These are phyloP conservation scores for Hypomyces perniciosus DNA, from an alignment of 2,329 filamentous ascomycete species.

Conservation along the genomic window DNA sequence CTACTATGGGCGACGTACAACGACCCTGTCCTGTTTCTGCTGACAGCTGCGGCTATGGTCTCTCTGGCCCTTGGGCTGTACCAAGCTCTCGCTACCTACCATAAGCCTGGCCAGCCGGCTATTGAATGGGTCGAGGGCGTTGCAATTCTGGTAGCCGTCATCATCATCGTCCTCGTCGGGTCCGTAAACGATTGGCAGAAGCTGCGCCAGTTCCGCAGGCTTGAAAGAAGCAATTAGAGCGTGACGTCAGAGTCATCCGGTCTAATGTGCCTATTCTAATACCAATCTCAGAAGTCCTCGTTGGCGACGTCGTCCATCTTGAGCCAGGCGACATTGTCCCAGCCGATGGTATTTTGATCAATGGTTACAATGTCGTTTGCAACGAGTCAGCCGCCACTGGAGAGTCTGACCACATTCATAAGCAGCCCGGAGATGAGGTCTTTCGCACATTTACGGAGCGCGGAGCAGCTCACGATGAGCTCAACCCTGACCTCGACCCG, in stretches of 20 bases:
- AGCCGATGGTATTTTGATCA: conserved; percentile 64
- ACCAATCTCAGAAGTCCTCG: conserved; percentile 60
- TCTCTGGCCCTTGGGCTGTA: conserved; percentile 63
- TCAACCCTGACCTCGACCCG: conserved; percentile 48
- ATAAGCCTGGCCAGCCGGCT: conserved; percentile 29
- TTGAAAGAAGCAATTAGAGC: conserved; percentile 61
- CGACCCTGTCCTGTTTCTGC: conserved; percentile 51
- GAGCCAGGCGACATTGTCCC: conserved; percentile 66
- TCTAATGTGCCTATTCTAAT: conserved; percentile 59
- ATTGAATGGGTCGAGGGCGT: conserved; percentile 66
- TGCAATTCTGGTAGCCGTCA: conserved; percentile 41
- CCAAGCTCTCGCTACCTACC: conserved; percentile 49
- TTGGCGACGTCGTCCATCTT: conserved; percentile 64
- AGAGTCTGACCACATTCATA: conserved; percentile 67
- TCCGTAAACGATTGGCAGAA: conserved; percentile 64
- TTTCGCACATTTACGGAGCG: conserved; percentile 37
- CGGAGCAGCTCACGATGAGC: conserved; percentile 23
- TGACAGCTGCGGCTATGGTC: conserved; percentile 59
- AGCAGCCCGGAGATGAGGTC: conserved; percentile 54
- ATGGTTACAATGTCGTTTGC: conserved; percentile 48
- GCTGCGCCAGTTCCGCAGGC: conserved; percentile 57
- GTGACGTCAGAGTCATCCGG: conserved; percentile 60
- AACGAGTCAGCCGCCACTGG: conserved; percentile 70
- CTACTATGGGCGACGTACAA: conserved; percentile 72
- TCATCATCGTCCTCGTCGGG: conserved; percentile 56